Percentiles rank a stretch among this genome's conserved stretches.
These are phyloP conservation scores for Escallonia rubra DNA, from an alignment of 129 eudicot species.

Conservation along the genomic window DNA sequence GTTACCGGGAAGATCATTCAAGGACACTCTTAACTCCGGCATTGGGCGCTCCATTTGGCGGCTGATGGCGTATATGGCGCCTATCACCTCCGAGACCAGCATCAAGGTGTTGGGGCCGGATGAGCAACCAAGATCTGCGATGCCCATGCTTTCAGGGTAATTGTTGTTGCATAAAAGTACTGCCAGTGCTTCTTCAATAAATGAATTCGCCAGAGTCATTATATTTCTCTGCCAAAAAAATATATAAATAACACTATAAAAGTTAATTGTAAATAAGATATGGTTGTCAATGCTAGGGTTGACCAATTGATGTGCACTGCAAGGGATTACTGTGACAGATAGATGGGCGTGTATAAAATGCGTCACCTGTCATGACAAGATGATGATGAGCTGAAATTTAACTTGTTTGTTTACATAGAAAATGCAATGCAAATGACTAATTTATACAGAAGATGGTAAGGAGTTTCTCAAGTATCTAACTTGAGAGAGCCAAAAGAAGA, in stretches of 20 bases:
- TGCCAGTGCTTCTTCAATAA: conserved; percentile 28
- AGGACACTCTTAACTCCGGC: no score
- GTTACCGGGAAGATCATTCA: conserved; percentile 35
- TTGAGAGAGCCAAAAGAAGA: no score
- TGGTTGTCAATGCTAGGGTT: no score
- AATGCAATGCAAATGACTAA: no score
- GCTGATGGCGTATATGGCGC: conserved; percentile 6
- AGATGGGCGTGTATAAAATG: background rate
- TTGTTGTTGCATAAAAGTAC: conserved; percentile 17
- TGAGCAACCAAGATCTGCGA: conserved; percentile 50
- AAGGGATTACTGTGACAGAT: background rate
- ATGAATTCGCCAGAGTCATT: conserved; percentile 28
- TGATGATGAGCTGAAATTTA: no score
- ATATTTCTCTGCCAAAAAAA: conserved; percentile 33
- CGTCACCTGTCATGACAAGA: no score
- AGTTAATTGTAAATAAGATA: background rate
- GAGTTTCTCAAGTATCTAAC: no score
- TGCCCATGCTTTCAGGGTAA: conserved; percentile 45
- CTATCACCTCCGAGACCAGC: conserved; percentile 28
- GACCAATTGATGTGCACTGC: background rate
- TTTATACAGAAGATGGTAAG: no score
- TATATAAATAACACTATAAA: background rate
- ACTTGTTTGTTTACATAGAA: no score
- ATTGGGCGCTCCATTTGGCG: no score
- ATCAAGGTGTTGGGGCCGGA: no score